A percentile compares a stretch with the other conserved stretches of the same genome.
phyloP scores from a whole-genome alignment of 768 basidiomycete genomes.

The Asterophora parasitica region DNA sequence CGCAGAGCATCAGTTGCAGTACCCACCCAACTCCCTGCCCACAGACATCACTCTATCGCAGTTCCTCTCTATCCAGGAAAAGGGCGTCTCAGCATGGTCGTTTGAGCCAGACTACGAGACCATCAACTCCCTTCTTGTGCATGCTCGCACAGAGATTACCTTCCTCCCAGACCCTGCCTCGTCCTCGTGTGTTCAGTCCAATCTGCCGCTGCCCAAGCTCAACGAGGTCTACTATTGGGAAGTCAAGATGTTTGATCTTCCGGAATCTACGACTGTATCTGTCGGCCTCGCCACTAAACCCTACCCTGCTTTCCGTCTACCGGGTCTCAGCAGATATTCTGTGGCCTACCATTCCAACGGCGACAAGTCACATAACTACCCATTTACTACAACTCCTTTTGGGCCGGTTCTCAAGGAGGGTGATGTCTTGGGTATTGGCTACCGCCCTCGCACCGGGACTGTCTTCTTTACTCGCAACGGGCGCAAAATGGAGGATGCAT shows the following conservation, averaged over 20 bases:
- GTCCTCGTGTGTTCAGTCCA: slow-evolving; percentile 93
- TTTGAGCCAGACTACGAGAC: slow-evolving; percentile 99
- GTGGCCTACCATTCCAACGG: slow-evolving; percentile 96
- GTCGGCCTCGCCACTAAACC: slow-evolving; percentile 96
- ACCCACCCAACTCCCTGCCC: slow-evolving; percentile 93
- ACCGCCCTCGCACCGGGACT: slow-evolving; percentile 91
- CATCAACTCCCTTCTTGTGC: slow-evolving; percentile 87
- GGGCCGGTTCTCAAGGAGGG: slow-evolving; percentile 87
- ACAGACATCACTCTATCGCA: slow-evolving; percentile 98
- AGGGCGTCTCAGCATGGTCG: slow-evolving; percentile 98
- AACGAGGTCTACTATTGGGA: slow-evolving; percentile 99
- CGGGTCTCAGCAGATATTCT: slow-evolving; percentile 81
- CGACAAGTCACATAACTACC: slow-evolving; percentile 96
- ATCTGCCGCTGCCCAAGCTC: slow-evolving; percentile 92
- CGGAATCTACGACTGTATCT: slow-evolving; percentile 79
- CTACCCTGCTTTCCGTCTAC: slow-evolving; percentile 90
- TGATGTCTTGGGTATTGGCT: slow-evolving; percentile 93
- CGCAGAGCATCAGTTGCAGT: slow-evolving; percentile 77
- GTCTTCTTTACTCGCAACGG: slow-evolving; percentile 99
- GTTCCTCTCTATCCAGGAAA: slow-evolving; percentile 98
- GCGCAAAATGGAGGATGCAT: slow-evolving; percentile 94
- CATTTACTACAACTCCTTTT: slow-evolving; percentile 82
- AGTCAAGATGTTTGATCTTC: slow-evolving; percentile 98
- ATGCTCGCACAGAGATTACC: slow-evolving; percentile 94
- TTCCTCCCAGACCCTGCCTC: slow-evolving; percentile 96